Percentiles rank a stretch among this genome's conserved stretches.
These are phyloP conservation scores for Barnettozyma wickerhamii DNA, from an alignment of 805 yeast species.

Conservation along the genomic window DNA sequence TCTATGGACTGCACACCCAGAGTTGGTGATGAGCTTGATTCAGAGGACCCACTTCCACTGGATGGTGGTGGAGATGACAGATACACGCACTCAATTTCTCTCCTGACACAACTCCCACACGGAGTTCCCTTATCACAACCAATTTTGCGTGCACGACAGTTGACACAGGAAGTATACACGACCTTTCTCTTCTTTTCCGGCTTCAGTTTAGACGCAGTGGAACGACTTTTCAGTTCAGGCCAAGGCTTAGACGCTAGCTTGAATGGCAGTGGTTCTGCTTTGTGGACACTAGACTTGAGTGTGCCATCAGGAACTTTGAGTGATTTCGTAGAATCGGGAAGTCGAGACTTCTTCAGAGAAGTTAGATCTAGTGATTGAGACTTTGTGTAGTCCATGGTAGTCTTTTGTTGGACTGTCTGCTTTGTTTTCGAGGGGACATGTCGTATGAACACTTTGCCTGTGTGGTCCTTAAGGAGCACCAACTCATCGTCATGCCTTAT, in stretches of 20 bases:
- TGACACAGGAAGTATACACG: background rate
- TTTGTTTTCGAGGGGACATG: background rate
- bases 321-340: no score
- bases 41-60: background rate
- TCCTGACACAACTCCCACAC: background rate
- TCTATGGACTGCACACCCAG: background rate
- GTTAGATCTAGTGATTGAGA: background rate
- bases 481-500: background rate
- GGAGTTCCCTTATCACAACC: background rate
- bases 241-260: no score
- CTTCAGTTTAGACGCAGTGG: background rate
- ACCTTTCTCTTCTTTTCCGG: background rate
- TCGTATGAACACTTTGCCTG: background rate
- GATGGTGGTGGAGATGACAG: background rate
- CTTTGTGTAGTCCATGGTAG: no score
- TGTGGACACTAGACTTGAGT: no score
- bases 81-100: background rate
- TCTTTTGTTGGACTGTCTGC: background rate
- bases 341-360: background rate
- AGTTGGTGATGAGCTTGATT: background rate
- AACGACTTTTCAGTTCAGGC: no score
- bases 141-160: background rate
- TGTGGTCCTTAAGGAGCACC: background rate
- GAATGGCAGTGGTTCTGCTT: no score
- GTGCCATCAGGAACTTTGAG: no score